Base-by-base conservation (phyloP, 768 basidiomycete species). In the Pholiota microspora region DNA sequence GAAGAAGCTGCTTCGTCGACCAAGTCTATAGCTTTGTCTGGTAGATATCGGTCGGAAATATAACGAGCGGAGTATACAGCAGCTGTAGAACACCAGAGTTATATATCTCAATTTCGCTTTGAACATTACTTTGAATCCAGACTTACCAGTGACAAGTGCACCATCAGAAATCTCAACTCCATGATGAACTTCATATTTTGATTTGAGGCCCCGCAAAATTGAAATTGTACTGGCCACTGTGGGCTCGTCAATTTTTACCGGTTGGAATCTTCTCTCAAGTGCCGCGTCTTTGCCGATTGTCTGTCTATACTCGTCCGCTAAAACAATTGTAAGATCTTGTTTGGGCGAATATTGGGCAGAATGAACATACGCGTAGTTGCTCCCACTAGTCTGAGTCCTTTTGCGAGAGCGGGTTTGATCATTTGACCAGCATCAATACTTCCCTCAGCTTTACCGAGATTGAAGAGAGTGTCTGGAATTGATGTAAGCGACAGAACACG, bases 1-100 rank as follows among this genome's bases (percentile, higher is more conserved):
- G 92, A 79, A 1, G 91, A 90, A 0, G 92, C 89, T 2, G 94
- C 94, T 69, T 98, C 96, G 69, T 98, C 96, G 0, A 98, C 84
- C 2, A 97, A 79, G 67, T 96, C 92, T 38, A 93, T 91, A 8
- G 91, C 89, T 66, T 95, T 95, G 71, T 97, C 94, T 0, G 94
- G 94, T 1, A 96, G 78, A 67, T 83, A 94, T 3, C 93, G 80
- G 67, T 93, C 90, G 0, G 92, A 86, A 59, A 96, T 86, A 63
- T 95, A 95, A 15, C 92, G 82, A 21, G 91, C 84, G 5, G 83
- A 76, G 60, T 95, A 94, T 1, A 94, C 84, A 0, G 92, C 91
- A 23, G 94, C 93, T 86, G 54, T 35, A 44, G 23, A 38, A 2
- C 16, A 31, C 15, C 15, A 51, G n/a, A 45, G 16, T 42, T 28